Percentiles rank a stretch among this genome's conserved stretches.
phyloP scores from a whole-genome alignment of 805 yeast genomes.

The Pichia sporocuriosa region DNA sequence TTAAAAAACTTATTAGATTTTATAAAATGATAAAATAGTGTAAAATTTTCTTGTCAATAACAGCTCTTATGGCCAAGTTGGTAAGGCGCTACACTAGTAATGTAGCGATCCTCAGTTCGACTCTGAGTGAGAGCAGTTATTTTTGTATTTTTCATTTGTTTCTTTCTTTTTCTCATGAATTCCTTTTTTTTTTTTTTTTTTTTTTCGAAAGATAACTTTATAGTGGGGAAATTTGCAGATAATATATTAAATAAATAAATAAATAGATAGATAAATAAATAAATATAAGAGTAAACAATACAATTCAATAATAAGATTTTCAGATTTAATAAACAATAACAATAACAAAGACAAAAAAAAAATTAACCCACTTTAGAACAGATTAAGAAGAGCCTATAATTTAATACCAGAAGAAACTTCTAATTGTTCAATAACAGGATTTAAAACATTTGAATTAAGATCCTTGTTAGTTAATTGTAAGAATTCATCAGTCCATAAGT shows the following conservation, averaged over 20 bases:
- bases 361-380: background rate
- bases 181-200: too few relatives aligned
- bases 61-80: slow-evolving; percentile 20
- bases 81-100: slow-evolving; percentile 21
- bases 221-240: background rate
- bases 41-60: slow-evolving; percentile 1
- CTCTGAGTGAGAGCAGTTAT: slow-evolving; percentile 17
- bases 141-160: background rate
- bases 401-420: slow-evolving; percentile 67
- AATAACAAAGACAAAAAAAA: slow-evolving; percentile 1
- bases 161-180: background rate
- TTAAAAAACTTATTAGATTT: too few relatives aligned
- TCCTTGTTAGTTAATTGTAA: slow-evolving; percentile 55
- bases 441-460: slow-evolving; percentile 58
- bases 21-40: background rate
- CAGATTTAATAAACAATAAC: background rate
- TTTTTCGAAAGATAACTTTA: too few relatives aligned
- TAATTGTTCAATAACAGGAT: slow-evolving; percentile 55
- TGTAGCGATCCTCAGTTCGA: slow-evolving; percentile 20
- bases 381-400: background rate
- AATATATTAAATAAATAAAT: background rate
- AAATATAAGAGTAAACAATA: too few relatives aligned
- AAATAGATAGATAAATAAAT: too few relatives aligned
- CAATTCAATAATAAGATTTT: background rate
- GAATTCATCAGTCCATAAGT: slow-evolving; percentile 86